Conservation (phyloP, 164 flowering plant genomes). For the Akebia trifoliata region DNA sequence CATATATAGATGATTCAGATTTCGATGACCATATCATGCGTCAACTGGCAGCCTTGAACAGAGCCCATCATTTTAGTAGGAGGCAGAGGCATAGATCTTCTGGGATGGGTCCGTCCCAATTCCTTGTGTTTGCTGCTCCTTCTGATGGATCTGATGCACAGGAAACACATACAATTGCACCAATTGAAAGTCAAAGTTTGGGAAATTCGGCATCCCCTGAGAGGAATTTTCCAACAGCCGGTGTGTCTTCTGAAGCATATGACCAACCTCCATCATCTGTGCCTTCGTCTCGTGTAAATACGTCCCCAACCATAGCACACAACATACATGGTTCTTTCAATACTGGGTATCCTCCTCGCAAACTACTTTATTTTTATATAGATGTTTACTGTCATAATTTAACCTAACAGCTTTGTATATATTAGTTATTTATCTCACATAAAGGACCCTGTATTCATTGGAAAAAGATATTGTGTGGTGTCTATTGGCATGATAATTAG, state of each 20-base stretch:
- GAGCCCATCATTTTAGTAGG: conserved; percentile 39
- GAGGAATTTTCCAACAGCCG: conserved; percentile 23
- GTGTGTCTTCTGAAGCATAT: conserved; percentile 8
- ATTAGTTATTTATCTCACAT: background rate
- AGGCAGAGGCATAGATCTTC: conserved; percentile 41
- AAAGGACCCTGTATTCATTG: background rate
- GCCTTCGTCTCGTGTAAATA: conserved; percentile 12
- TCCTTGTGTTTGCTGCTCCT: conserved; percentile 25
- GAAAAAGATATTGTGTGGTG: too few relatives aligned
- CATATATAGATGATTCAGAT: conserved; percentile 42
- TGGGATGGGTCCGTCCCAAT: conserved; percentile 31
- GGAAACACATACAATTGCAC: conserved; percentile 12
- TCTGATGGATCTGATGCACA: conserved; percentile 20
- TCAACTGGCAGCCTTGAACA: conserved; percentile 43
- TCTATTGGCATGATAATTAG: background rate
- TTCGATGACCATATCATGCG: conserved; percentile 54
- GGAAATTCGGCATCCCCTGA: conserved; percentile 17
- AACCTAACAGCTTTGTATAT: too few relatives aligned
- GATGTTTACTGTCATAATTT: background rate
- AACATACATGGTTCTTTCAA: conserved; percentile 18
- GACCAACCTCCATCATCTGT: conserved; percentile 18
- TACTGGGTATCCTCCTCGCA: conserved; percentile 25
- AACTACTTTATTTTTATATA: background rate
- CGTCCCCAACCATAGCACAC: conserved; percentile 13
- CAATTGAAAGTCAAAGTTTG: conserved; percentile 15